A percentile compares a stretch with the other conserved stretches of the same genome.
Conservation (phyloP, 805 yeast genomes). For the Spathaspora girioi region DNA sequence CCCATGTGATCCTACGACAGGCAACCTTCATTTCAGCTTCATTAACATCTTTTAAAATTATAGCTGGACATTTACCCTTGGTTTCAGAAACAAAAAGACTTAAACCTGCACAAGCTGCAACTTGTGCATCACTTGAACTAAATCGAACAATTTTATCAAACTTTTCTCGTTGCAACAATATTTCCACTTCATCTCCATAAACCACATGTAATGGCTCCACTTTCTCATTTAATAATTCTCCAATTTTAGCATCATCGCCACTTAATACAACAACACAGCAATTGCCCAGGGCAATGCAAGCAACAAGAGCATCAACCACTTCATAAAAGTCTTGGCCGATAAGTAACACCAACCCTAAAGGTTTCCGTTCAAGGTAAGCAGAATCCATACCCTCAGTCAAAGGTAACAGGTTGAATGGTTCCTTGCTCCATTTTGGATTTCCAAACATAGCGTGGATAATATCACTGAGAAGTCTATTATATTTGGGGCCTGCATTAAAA, state of each 20-base stretch:
- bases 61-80: constrained; percentile 78
- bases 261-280: constrained; percentile 72
- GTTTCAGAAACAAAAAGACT: constrained; percentile 80
- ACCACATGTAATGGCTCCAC: constrained; percentile 59
- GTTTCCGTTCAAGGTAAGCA: constrained; percentile 33
- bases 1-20: constrained; percentile 70
- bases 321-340: constrained; percentile 85
- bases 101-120: constrained; percentile 74
- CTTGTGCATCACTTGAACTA: constrained; percentile 80
- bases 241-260: constrained; percentile 57
- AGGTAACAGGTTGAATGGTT: constrained; percentile 34
- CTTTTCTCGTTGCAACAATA: constrained; percentile 53
- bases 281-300: constrained; percentile 86
- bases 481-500: not conserved
- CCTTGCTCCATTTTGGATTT: constrained; percentile 57
- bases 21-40: constrained; percentile 38
- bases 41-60: constrained; percentile 52
- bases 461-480: constrained; percentile 34
- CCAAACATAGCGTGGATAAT: constrained; percentile 54
- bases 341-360: constrained; percentile 65
- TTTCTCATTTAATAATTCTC: constrained; percentile 48
- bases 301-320: constrained; percentile 54
- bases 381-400: constrained; percentile 26
- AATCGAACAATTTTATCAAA: constrained; percentile 86
- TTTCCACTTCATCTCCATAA: constrained; percentile 67